Percentiles rank a stretch among this genome's conserved stretches.
Evolutionary conservation across 2,329 filamentous ascomycete genomes (phyloP).

Genomic region (Monosporascus sp.): DNA sequence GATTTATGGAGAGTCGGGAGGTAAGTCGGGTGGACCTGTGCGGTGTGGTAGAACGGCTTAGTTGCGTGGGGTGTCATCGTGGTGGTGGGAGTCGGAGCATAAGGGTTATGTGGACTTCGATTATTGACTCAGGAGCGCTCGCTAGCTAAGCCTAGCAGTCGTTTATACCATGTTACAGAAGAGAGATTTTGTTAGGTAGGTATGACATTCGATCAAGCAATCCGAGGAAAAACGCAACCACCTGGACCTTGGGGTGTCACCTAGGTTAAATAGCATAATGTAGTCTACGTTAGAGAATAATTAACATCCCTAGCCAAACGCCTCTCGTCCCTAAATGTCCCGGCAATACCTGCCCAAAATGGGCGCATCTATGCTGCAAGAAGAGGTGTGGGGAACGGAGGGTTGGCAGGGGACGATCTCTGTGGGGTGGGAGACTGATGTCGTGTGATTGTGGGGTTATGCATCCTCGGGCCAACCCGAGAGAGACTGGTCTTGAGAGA

Average conservation of each 20-base stretch:
- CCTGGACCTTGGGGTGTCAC: no score
- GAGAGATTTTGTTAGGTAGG: no score
- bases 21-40: slow-evolving; percentile 24
- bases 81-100: background rate
- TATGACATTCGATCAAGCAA: no score
- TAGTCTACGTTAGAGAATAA: background rate
- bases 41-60: slow-evolving; percentile 22
- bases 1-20: slow-evolving; percentile 23
- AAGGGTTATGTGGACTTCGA: background rate
- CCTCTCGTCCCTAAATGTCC: background rate
- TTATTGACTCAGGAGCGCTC: no score
- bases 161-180: no score
- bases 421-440: background rate
- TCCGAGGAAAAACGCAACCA: no score
- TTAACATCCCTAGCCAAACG: background rate
- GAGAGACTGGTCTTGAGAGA: no score
- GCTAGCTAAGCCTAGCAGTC: no score
- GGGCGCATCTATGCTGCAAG: background rate
- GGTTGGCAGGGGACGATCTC: background rate
- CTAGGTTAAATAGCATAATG: no score
- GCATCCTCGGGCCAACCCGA: background rate
- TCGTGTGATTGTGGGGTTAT: slow-evolving; percentile 19
- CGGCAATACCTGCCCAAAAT: background rate
- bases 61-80: slow-evolving; percentile 9
- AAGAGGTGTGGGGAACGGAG: no score